Evolutionary conservation across 768 basidiomycete species (phyloP).

Genomic region (Artomyces pyxidatus): DNA sequence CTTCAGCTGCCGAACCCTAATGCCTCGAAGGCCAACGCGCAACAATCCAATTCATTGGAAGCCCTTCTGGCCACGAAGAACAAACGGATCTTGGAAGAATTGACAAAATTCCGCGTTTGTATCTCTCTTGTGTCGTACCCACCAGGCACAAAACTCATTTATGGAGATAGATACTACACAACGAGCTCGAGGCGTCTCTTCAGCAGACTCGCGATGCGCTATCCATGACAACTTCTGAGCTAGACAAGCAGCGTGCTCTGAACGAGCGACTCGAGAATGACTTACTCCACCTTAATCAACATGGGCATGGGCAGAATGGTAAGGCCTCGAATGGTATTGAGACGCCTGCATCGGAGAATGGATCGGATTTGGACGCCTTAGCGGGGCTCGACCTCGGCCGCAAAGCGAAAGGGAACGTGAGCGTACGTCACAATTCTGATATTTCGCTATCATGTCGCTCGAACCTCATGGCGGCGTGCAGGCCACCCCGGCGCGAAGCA

Average conservation of each 20-base stretch:
- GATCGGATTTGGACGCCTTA: conserved; percentile 44
- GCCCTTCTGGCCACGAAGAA: conserved; percentile 90
- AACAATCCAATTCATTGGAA: conserved; percentile 80
- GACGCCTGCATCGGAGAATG: conserved; percentile 21
- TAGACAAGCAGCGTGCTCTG: conserved; percentile 69
- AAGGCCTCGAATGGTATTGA: conserved; percentile 19
- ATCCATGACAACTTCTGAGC: conserved; percentile 47
- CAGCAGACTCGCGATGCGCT: conserved; percentile 50
- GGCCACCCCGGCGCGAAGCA: conserved; percentile 33
- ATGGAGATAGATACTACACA: conserved; percentile 77
- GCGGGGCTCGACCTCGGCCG: conserved; percentile 71
- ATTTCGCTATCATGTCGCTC: no score
- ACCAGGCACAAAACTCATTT: no score
- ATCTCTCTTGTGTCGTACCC: no score
- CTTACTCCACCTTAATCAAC: conserved; percentile 71
- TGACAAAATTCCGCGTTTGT: conserved; percentile 82
- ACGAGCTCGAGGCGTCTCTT: conserved; percentile 70
- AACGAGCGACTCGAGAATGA: conserved; percentile 93
- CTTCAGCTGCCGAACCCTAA: conserved; percentile 83
- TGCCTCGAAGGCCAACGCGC: conserved; percentile 69
- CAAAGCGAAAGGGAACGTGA: conserved; percentile 25
- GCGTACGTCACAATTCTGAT: no score
- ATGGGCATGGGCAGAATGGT: conserved; percentile 33
- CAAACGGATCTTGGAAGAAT: conserved; percentile 83
- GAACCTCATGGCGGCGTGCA: no score